A percentile compares a stretch with the other conserved stretches of the same genome.
phyloP scores from a whole-genome alignment of 805 yeast species.

The Ogataea pignaliae region DNA sequence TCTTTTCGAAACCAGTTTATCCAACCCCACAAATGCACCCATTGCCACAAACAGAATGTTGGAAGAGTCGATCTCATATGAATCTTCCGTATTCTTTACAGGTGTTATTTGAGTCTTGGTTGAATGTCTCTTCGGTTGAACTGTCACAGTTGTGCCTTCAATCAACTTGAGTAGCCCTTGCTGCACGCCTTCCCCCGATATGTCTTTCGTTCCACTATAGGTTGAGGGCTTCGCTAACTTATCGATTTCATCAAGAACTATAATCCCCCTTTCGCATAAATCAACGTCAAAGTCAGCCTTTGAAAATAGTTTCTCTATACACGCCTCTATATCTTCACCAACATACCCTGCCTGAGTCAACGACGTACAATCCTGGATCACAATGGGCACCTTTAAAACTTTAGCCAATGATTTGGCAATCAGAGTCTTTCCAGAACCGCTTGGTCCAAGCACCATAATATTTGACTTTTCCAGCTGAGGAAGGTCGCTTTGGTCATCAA shows the following conservation, averaged over 20 bases:
- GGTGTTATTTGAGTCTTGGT: slow-evolving; percentile 10
- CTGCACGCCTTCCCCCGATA: slow-evolving; percentile 63
- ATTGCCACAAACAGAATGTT: slow-evolving; percentile 51
- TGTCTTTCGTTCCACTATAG: slow-evolving; percentile 48
- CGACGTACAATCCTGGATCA: slow-evolving; percentile 59
- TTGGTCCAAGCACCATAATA: slow-evolving; percentile 52
- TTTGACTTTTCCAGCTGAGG: slow-evolving; percentile 54
- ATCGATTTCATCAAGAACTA: slow-evolving; percentile 58
- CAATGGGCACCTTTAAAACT: slow-evolving; percentile 49
- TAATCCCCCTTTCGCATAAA: slow-evolving; percentile 51
- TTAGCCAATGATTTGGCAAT: slow-evolving; percentile 52
- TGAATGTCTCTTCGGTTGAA: slow-evolving; percentile 30
- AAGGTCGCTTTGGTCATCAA: slow-evolving; percentile 28
- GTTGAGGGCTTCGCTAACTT: slow-evolving; percentile 48
- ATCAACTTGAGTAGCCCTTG: slow-evolving; percentile 53
- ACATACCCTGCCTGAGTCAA: slow-evolving; percentile 63
- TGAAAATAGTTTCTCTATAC: slow-evolving; percentile 48
- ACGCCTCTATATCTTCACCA: slow-evolving; percentile 59
- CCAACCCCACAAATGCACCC: slow-evolving; percentile 63
- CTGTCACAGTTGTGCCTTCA: slow-evolving; percentile 51
- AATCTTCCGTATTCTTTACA: slow-evolving; percentile 26
- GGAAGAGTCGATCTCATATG: slow-evolving; percentile 48
- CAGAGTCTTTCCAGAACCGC: slow-evolving; percentile 59
- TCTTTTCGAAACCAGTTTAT: slow-evolving; percentile 41
- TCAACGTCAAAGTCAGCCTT: slow-evolving; percentile 48